phyloP scores from a whole-genome alignment of 2,329 filamentous ascomycete species.

The Aureobasidium zeae region DNA sequence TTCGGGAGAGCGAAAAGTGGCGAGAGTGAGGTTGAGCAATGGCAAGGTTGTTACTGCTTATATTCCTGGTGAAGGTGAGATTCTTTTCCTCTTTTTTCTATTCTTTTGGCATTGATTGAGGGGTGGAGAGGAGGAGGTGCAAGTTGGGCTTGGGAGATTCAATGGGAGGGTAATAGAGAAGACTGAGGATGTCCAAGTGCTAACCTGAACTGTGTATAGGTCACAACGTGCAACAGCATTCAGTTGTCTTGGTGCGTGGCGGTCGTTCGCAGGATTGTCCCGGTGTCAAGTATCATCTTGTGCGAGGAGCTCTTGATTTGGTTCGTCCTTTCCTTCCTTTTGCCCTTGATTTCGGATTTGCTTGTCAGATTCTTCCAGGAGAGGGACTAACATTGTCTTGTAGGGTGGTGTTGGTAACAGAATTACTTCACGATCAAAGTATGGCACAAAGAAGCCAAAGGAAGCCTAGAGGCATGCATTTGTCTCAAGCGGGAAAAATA shows the following conservation, averaged over 20 bases:
- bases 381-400: neutral
- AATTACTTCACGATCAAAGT: constrained; percentile 82
- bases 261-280: constrained; percentile 94
- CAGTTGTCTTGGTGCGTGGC: constrained; percentile 89
- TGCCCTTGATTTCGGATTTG: too few species aligned
- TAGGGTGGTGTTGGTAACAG: constrained; percentile 86
- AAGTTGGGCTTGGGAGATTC: neutral
- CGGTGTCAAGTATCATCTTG: constrained; percentile 91
- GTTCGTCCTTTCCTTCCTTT: constrained; percentile 46
- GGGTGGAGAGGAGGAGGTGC: neutral
- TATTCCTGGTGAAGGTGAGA: constrained; percentile 81
- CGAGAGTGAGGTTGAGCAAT: constrained; percentile 77
- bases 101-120: constrained; percentile 1
- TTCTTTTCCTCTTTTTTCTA: too few species aligned
- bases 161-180: neutral
- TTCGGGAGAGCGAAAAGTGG: constrained; percentile 92
- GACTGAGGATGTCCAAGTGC: constrained; percentile 15
- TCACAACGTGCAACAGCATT: constrained; percentile 98
- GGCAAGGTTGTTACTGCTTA: constrained; percentile 85
- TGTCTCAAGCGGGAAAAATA: too few species aligned
- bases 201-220: constrained; percentile 38
- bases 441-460: constrained; percentile 98
- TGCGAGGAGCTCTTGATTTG: constrained; percentile 85
- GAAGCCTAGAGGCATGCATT: too few species aligned
- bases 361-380: too few species aligned